phyloP scores from a whole-genome alignment of 2,329 filamentous ascomycete species.

The Gnomoniopsis sp. region DNA sequence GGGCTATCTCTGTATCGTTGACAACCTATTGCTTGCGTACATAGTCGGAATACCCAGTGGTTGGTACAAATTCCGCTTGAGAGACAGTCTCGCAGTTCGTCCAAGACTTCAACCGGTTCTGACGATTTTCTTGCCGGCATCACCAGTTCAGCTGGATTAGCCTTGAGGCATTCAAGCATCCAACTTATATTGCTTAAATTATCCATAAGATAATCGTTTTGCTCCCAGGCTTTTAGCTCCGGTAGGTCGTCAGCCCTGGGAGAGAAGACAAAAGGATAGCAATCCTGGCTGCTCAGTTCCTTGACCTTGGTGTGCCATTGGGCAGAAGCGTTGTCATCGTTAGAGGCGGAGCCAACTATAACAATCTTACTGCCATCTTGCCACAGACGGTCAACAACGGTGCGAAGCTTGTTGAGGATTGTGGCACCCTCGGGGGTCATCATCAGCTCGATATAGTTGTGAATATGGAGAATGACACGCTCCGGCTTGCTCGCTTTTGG shows the following conservation, averaged over 20 bases:
- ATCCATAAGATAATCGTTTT: conserved; percentile 38
- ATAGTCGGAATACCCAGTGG: conserved; percentile 31
- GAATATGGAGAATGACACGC: conserved; percentile 68
- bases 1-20: conserved; percentile 14
- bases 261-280: conserved; percentile 21
- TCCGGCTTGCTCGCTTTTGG: conserved; percentile 12
- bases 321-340: conserved; percentile 42
- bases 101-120: conserved; percentile 6
- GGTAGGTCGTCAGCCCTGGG: conserved; percentile 2
- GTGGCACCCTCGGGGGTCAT: conserved; percentile 65
- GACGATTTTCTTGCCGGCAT: not conserved
- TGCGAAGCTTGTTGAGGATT: conserved; percentile 68
- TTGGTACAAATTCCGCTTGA: conserved; percentile 25
- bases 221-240: conserved; percentile 20
- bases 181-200: conserved; percentile 45
- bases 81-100: conserved; percentile 10
- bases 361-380: conserved; percentile 68
- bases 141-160: conserved; percentile 17
- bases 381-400: conserved; percentile 69
- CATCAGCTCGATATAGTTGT: conserved; percentile 77
- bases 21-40: conserved; percentile 25
- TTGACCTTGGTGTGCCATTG: conserved; percentile 26
- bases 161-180: conserved; percentile 40
- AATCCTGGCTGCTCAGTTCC: conserved; percentile 30
- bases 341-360: conserved; percentile 71